Percentiles rank a stretch among this genome's conserved stretches.
These are phyloP conservation scores for Rhizopus microsporus DNA, from an alignment of 371 early-diverging fungal species.

Conservation along the genomic window DNA sequence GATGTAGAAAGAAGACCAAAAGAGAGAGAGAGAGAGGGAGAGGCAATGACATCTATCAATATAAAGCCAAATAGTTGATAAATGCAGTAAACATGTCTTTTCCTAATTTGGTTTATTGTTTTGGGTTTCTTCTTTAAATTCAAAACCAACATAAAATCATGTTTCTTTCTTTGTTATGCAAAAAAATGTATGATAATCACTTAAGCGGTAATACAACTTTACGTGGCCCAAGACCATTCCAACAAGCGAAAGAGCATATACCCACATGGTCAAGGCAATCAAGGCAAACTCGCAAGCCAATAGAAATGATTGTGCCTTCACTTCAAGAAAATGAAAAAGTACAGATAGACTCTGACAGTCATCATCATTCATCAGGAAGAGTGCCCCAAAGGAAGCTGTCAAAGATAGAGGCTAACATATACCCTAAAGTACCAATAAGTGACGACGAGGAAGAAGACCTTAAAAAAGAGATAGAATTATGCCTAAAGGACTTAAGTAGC, in stretches of 20 bases:
- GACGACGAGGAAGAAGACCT: constrained; percentile 75
- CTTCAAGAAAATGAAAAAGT: background rate
- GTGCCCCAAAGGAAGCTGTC: constrained; percentile 13
- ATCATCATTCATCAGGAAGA: constrained; percentile 17
- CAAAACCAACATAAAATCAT: background rate
- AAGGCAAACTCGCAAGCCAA: background rate
- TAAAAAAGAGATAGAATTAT: constrained; percentile 45
- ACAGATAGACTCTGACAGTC: background rate
- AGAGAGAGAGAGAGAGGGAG: too few relatives aligned
- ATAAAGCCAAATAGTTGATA: too few relatives aligned
- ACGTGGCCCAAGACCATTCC: constrained; percentile 2
- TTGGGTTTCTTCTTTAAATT: background rate
- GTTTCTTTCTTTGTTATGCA: background rate
- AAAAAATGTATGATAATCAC: background rate
- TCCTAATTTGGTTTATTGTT: constrained; percentile 3
- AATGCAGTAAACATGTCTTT: background rate
- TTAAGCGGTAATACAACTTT: background rate
- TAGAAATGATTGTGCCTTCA: background rate
- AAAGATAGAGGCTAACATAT: constrained; percentile 11
- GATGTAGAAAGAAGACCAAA: too few relatives aligned
- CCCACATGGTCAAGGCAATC: background rate
- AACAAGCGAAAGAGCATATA: background rate
- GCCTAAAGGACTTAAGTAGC: constrained; percentile 1
- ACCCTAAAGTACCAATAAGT: background rate
- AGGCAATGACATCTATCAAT: too few relatives aligned